Base-by-base conservation (phyloP, 306 rosid species). In the Vigna hirtella region DNA sequence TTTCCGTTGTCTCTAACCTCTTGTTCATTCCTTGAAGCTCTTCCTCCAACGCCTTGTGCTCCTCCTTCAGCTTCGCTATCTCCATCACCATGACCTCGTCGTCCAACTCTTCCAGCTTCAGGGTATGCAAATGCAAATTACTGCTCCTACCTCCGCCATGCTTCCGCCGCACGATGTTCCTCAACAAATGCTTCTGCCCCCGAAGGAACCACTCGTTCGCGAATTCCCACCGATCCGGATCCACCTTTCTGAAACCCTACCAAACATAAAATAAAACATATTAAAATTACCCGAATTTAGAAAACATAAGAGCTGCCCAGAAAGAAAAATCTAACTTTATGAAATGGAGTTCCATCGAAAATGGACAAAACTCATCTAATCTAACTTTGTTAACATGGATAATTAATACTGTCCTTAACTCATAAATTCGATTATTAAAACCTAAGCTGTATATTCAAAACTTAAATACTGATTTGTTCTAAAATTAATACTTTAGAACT, bases 141-240 rank as follows among this genome's bases (percentile, higher is more conserved):
- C 24, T 28, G 15, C 1, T 72, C 50, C 73, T 63, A 2, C 78
- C 83, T 7, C 83, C 78, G 28, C 55, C 73, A 61, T 89, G 90
- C 58, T 85, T 91, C 61, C 67, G 87, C 61, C 98, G 79, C 34
- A 57, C 82, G 38, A 95, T 86, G 78, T 95, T 92, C 57, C 62
- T 78, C 81, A 95, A 56, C 55, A 91, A 80, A 49, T 92, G 97
- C 77, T 85, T 88, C 73, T 95, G 98, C 16, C 93, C 98, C 0
- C 94, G 79, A 3, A 95, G 89, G 65, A 95, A 95, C 91, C 96
- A 93, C 85, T 95, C 96, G 79, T 85, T 95, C 57, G 98, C 98
- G 20, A 95, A 95, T 67, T 95, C 98, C 98, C 98, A 95, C 52
- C 80, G 73, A 76, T 95, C 98, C 16, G 98, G 97, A 78, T 95